phyloP scores from a whole-genome alignment of 495 filamentous ascomycete species.

The Aspergillus taichungensis region DNA sequence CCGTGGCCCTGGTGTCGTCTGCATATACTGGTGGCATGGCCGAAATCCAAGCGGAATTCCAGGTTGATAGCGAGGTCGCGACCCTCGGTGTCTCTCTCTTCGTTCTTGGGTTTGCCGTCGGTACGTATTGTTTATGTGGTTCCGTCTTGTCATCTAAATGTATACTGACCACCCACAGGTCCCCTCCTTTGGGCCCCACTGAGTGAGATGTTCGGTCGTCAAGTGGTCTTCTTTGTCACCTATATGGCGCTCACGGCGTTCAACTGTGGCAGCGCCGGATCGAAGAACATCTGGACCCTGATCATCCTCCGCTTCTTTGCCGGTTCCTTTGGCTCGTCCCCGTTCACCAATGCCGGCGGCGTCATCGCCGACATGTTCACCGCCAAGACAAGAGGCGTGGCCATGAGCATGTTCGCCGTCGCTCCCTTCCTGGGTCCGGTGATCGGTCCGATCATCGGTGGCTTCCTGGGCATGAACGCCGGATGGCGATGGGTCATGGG shows the following conservation, averaged over 20 bases:
- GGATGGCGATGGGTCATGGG: conserved; percentile 67
- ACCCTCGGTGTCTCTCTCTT: conserved; percentile 66
- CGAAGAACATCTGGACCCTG: conserved; percentile 55
- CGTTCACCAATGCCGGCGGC: conserved; percentile 64
- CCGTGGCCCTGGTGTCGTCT: conserved; percentile 68
- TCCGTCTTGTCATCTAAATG: background rate
- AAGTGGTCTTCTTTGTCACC: conserved; percentile 57
- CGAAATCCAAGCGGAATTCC: conserved; percentile 51
- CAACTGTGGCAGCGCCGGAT: conserved; percentile 54
- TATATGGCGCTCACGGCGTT: conserved; percentile 59
- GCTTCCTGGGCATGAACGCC: conserved; percentile 48
- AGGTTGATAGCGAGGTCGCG: conserved; percentile 50
- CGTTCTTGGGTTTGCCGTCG: conserved; percentile 64
- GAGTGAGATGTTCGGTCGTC: conserved; percentile 65
- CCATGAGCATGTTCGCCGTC: conserved; percentile 53
- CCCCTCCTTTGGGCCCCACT: conserved; percentile 60
- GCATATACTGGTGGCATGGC: conserved; percentile 64
- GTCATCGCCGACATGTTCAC: conserved; percentile 70
- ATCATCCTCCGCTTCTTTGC: conserved; percentile 72
- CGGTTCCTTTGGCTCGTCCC: conserved; percentile 67
- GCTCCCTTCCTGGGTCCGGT: conserved; percentile 66
- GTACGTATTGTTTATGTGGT: conserved; percentile 19
- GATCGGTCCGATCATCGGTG: conserved; percentile 51
- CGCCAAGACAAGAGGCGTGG: conserved; percentile 53
- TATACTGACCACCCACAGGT: conserved; percentile 15